Conservation (phyloP, 306 rosid species). For the Crotalaria pallida region DNA sequence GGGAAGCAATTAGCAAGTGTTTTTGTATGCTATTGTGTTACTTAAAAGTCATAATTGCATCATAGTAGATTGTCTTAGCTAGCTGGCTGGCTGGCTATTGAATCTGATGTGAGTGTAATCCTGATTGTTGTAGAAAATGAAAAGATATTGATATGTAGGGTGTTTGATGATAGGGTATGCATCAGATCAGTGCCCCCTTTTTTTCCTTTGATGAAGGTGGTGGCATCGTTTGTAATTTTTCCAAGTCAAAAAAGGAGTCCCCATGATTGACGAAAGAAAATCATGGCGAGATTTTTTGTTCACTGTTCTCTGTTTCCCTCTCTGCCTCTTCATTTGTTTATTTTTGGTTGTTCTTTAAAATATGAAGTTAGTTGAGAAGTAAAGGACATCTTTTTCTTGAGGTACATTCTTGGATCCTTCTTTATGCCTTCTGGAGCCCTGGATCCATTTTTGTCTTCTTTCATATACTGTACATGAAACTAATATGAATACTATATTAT, state of each 20-base stretch:
- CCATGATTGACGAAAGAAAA: conserved; percentile 34
- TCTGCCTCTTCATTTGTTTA: not conserved
- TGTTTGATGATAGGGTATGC: not conserved
- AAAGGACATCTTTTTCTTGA: not conserved
- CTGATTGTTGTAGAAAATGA: conserved; percentile 19
- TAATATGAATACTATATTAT: too few relatives aligned
- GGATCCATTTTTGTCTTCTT: too few relatives aligned
- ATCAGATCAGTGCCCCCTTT: conserved; percentile 7
- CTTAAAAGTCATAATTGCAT: conserved; percentile 10
- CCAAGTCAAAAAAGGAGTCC: conserved; percentile 45
- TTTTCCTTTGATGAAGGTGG: conserved; percentile 9
- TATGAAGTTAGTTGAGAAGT: not conserved
- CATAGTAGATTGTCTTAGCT: not conserved
- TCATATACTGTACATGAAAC: not conserved
- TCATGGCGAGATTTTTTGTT: conserved; percentile 66
- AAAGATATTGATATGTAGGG: not conserved
- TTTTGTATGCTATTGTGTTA: conserved; percentile 34
- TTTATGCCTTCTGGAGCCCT: not conserved
- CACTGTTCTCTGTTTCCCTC: not conserved
- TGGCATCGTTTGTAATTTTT: not conserved
- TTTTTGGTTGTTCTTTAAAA: not conserved
- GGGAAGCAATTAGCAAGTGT: conserved; percentile 29
- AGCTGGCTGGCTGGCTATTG: not conserved
- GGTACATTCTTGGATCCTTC: not conserved
- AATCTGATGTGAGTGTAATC: conserved; percentile 29